Evolutionary conservation across 108 stramenopile genomes (phyloP), one percentile per base, ranked within the genome.

Genomic region (Cyclotella sp.): DNA sequence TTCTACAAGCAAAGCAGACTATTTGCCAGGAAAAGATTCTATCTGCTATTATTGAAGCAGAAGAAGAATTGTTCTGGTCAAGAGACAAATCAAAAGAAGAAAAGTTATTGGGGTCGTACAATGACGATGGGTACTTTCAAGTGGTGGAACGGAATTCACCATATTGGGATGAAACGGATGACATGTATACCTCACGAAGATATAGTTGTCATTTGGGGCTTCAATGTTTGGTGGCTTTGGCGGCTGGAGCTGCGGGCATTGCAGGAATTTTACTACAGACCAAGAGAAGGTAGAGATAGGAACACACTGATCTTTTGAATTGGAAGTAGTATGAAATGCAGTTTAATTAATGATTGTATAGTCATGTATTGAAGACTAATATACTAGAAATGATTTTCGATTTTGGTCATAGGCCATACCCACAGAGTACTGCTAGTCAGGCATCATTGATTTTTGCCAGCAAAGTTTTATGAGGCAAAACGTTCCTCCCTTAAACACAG

Each of bases 81-180:
- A 58, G 45, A 39, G 27, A 21, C 40, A 9, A 43, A 4, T 21
- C 63, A 67, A 24, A 58, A 0, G 29, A 12, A 15, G 27, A 43
- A 18, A 47, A n/a, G 19, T 47, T 58, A 64, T 30, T 45, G 27
- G 65, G 65, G 13, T 42, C 65, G 11, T 28, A 24, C 40, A 74
- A 66, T 49, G 65, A 75, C 47, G 75, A 75, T 75, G 75, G 75
- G 8, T 75, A 75, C 34, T 45, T 75, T 29, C 49, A 75, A 9
- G 66, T 75, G 51, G 42, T 47, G 13, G 65, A 55, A 18, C 26
- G 30, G 9, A 26, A 49, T 2, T 59, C 57, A 9, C 42, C 65
- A 46, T 3, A 10, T 10, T 66, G 64, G 74, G 34, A 66, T 41
- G 57, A 67, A 46, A 26, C 46, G 8, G 44, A 65, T 11, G 64